Base-by-base conservation (phyloP, 2,329 filamentous ascomycete species). In the Ophiostoma fasciatum region DNA sequence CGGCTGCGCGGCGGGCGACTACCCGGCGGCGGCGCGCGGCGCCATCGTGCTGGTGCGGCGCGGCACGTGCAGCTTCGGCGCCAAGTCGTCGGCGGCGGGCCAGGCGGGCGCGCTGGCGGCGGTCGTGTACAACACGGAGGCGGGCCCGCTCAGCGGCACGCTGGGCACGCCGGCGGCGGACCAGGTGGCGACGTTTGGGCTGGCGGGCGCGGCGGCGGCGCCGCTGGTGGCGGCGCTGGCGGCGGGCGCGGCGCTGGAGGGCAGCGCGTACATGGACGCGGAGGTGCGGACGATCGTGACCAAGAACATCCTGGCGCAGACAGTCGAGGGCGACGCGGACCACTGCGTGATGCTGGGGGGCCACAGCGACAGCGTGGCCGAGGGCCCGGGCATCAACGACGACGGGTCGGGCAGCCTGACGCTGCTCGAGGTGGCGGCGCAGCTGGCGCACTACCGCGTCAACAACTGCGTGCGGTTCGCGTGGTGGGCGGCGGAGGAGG, bases 341-440 rank as follows among this genome's bases (percentile, higher is more conserved):
- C 76, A 78, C 56, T 74, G 71, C 46, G 70, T 78, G 31, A 72
- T 76, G 68, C 61, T 78, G 1, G 74, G 74, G 14, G 74, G 64
- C 2, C 74, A 79, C 57, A 73, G 65, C 23, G 74, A 78, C 50
- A 71, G 67, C 42, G 74, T 78, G 13, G 50, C 60, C 1, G 74
- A 69, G 35, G 74, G 75, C 1, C 73, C 74, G 1, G 80, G 80
- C 15, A 83, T 85, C 63, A 85, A 85, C 53, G 80, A 85, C 46
- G 78, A 85, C 48, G 80, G 80, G 31, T 77, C 74, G 4, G 80
- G 80, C 37, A 73, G 67, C 23, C 48, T 74, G 37, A 66, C 70
- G 1, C 57, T 78, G 5, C 64, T 79, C 27, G 74, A 79, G 50
- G 60, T 79, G 8, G 74, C 74, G 2, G 65, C 62, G 3, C 71